These are phyloP conservation scores for Cladosporium phlei DNA, from an alignment of 2,329 filamentous ascomycete species.

Conservation along the genomic window DNA sequence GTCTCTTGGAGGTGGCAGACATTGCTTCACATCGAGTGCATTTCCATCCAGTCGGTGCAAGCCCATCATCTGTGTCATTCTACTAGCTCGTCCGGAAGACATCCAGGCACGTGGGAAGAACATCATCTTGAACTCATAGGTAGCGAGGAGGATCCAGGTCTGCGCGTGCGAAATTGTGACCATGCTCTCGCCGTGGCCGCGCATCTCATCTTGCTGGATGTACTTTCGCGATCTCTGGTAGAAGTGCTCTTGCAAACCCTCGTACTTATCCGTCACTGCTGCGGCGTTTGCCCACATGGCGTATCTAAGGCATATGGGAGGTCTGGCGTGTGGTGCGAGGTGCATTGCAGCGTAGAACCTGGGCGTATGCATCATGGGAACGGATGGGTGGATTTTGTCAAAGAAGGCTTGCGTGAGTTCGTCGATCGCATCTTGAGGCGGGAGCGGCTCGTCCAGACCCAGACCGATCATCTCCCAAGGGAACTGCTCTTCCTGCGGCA, in stretches of 20 bases:
- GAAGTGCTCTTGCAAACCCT: conserved; percentile 75
- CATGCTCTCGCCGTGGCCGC: conserved; percentile 83
- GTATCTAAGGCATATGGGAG: conserved; percentile 83
- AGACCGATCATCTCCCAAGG: conserved; percentile 83
- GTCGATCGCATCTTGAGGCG: conserved; percentile 73
- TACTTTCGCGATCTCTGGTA: conserved; percentile 89
- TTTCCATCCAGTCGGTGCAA: conserved; percentile 78
- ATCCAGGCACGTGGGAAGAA: conserved; percentile 95
- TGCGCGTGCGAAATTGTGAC: conserved; percentile 84
- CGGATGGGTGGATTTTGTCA: conserved; percentile 77
- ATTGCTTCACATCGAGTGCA: conserved; percentile 88
- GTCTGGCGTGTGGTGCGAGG: conserved; percentile 77
- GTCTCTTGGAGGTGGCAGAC: conserved; percentile 76
- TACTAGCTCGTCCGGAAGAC: conserved; percentile 75
- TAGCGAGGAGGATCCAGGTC: conserved; percentile 71
- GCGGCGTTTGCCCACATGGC: conserved; percentile 96
- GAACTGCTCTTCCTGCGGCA: conserved; percentile 39
- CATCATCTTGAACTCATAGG: conserved; percentile 96
- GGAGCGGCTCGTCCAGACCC: conserved; percentile 76
- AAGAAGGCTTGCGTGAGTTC: conserved; percentile 87
- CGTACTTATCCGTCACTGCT: conserved; percentile 75
- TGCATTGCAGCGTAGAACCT: conserved; percentile 87
- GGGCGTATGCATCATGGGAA: conserved; percentile 84
- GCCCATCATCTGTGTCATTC: conserved; percentile 86
- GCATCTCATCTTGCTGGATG: conserved; percentile 82